Percentiles rank a stretch among this genome's conserved stretches.
Conservation (phyloP, 352 stramenopile genomes). For the Pythium aphanidermatum region DNA sequence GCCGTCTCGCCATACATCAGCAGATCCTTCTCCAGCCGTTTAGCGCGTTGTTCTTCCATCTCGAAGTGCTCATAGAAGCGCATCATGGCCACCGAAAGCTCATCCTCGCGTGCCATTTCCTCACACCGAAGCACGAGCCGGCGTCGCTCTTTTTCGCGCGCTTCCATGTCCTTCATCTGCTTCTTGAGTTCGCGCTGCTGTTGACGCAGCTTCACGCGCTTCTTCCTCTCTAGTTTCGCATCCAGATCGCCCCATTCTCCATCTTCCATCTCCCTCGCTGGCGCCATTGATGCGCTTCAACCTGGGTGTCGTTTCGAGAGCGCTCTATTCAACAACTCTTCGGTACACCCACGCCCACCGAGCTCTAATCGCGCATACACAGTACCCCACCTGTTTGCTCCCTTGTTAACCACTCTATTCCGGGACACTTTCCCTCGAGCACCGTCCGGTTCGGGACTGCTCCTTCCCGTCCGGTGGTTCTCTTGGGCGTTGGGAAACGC, state of each 20-base stretch:
- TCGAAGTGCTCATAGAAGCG: conserved; percentile 22
- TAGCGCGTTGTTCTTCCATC: not conserved
- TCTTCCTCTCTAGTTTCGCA: conserved; percentile 42
- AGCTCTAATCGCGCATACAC: too few species aligned
- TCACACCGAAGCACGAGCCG: conserved; percentile 26
- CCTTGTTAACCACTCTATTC: not conserved
- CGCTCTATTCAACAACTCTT: conserved; percentile 2
- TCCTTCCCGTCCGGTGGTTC: conserved; percentile 16
- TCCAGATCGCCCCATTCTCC: conserved; percentile 44
- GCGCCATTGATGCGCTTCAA: conserved; percentile 3
- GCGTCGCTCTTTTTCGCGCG: conserved; percentile 24
- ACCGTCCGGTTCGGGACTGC: not conserved
- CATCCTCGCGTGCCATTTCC: conserved; percentile 51
- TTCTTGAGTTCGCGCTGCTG: conserved; percentile 44
- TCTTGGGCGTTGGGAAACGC: conserved; percentile 13
- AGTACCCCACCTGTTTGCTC: not conserved
- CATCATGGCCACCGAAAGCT: conserved; percentile 38
- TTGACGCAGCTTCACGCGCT: conserved; percentile 28
- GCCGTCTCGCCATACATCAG: conserved; percentile 25
- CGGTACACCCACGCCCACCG: not conserved
- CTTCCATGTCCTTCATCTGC: conserved; percentile 22
- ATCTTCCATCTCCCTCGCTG: not conserved
- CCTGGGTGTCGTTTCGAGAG: conserved; percentile 1
- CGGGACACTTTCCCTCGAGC: conserved; percentile 8
- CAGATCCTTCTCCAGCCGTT: conserved; percentile 32